Evolutionary conservation across 2,329 filamentous ascomycete species (phyloP), one percentile per base, ranked within the genome.

Genomic region (Botrytis deweyae): DNA sequence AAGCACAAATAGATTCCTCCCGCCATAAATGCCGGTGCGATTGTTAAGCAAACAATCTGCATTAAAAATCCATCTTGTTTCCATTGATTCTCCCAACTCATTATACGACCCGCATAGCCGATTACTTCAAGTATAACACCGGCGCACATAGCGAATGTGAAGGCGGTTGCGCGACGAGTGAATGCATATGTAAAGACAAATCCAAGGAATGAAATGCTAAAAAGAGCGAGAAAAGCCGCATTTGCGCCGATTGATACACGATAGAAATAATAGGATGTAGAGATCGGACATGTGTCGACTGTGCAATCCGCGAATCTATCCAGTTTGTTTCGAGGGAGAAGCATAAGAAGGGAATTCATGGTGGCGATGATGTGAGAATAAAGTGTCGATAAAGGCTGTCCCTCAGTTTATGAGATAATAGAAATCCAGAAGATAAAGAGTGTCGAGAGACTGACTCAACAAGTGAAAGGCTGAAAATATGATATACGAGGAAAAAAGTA

Each of bases 1-100:
- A 92, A 82, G 75, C 88, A 90, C 70, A 92, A 82, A 78, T 92
- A 92, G 59, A 92, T 86, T 1, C 86, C 88, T 0, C 88, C 90
- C 14, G 88, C 86, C 80, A 91, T 84, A 79, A 91, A 92, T 1
- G 89, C 89, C 0, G 91, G 90, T 0, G 84, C 90, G 74, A 92
- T 86, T 5, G 90, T 92, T 73, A 93, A 83, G 76, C 86, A 88
- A 78, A 88, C 85, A 55, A 90, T 87, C 79, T 91, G 88, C 55
- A 89, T 86, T 72, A 87, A 78, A 80, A 88, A 88, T 33, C 83
- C 82, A 59, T 81, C 80, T 75, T 84, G 79, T n/a, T 78, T 76
- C 83, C 85, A 91, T 5, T 85, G 85, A 77, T 91, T 86, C 55
- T 85, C 68, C 78, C 85, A 86, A 78, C 88, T 86, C 78, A 87